phyloP scores from a whole-genome alignment of 306 rosid genomes.

The Delonix regia region DNA sequence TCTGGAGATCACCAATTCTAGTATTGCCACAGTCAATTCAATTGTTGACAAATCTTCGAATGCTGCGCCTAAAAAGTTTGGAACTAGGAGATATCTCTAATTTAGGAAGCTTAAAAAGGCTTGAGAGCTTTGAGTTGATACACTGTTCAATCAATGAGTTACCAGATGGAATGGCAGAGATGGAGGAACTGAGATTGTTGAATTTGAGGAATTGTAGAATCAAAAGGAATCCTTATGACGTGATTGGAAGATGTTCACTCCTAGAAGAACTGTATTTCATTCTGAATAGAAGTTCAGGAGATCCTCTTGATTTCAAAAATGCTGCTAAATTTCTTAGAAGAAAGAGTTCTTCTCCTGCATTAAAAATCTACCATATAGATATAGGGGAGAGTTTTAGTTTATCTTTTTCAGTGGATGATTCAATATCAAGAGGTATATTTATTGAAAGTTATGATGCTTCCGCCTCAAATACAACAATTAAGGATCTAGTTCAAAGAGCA shows the following conservation, averaged over 20 bases:
- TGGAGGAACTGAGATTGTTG: background rate
- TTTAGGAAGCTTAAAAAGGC: background rate
- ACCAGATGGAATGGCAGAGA: background rate
- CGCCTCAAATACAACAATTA: background rate
- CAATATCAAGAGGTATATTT: background rate
- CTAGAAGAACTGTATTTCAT: background rate
- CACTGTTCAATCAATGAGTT: background rate
- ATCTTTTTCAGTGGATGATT: background rate
- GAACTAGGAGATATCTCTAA: background rate
- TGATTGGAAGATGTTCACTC: background rate
- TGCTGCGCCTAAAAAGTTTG: background rate
- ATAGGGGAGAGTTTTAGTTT: too few species aligned
- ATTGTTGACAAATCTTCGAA: background rate
- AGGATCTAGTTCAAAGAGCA: background rate
- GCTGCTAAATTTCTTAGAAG: background rate
- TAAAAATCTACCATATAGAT: background rate
- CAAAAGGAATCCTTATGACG: background rate
- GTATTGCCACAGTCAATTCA: background rate
- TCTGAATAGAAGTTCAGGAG: too few species aligned
- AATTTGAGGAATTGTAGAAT: background rate
- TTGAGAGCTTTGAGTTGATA: background rate
- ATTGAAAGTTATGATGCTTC: background rate
- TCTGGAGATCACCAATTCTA: background rate
- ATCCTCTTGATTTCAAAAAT: background rate
- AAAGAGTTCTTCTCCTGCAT: background rate